These are phyloP conservation scores for Eutrema salsugineum DNA, from an alignment of 441 rosid genomes.

Conservation along the genomic window DNA sequence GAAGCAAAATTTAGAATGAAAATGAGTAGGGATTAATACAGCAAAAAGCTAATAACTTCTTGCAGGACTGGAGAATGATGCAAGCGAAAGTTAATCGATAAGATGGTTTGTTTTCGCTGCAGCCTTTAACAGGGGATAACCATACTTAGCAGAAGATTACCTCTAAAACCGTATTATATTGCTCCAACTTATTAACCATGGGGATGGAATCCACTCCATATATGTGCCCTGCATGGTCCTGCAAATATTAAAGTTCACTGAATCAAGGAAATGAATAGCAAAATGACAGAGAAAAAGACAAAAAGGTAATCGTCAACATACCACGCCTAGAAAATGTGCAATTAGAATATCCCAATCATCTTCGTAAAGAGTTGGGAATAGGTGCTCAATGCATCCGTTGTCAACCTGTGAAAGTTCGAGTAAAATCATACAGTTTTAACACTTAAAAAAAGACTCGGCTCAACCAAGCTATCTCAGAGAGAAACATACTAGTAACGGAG, in stretches of 20 bases:
- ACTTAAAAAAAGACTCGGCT: neutral
- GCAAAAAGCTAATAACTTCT: neutral
- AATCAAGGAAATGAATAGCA: conserved; percentile 2
- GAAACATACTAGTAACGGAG: neutral
- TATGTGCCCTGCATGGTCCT: conserved; percentile 99
- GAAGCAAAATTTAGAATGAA: neutral
- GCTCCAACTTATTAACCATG: conserved; percentile 91
- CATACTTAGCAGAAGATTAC: conserved; percentile 35
- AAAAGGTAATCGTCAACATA: conserved; percentile 28
- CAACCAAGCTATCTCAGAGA: neutral
- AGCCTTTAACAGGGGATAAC: neutral
- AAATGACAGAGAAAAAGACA: conserved; percentile 12
- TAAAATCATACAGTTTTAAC: neutral
- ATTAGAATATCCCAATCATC: conserved; percentile 98
- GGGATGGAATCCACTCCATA: conserved; percentile 83
- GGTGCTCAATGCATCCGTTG: conserved; percentile 86
- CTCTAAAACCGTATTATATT: conserved; percentile 78
- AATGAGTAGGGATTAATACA: conserved; percentile 4
- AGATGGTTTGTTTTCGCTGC: conserved; percentile 17
- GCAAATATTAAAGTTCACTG: neutral
- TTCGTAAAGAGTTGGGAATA: conserved; percentile 69
- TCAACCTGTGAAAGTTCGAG: conserved; percentile 56
- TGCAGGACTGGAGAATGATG: neutral
- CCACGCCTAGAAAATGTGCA: conserved; percentile 99
- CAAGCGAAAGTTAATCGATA: conserved; percentile 8